A percentile compares a stretch with the other conserved stretches of the same genome.
Conservation (phyloP, 805 yeast species). For the Yarrowia keelungensis region DNA sequence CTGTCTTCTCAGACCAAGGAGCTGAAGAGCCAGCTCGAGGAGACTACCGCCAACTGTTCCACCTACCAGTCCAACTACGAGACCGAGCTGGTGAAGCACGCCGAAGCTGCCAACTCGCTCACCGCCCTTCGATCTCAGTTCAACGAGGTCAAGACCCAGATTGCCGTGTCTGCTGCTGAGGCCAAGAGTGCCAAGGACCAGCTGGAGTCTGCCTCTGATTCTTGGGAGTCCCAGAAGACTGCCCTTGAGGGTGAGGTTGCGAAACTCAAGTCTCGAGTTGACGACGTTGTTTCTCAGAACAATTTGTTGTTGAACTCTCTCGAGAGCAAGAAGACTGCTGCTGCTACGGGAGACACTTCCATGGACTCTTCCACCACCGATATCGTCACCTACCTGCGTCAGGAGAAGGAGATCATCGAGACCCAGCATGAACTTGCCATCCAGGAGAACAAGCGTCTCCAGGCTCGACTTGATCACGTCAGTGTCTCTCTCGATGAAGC, state of each 20-base stretch:
- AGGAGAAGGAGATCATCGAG: constrained; percentile 75
- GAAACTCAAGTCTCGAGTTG: constrained; percentile 55
- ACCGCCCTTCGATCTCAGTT: constrained; percentile 53
- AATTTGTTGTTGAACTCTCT: constrained; percentile 71
- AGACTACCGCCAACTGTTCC: constrained; percentile 54
- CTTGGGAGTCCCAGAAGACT: constrained; percentile 56
- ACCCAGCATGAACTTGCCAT: constrained; percentile 60
- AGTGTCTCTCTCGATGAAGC: constrained; percentile 61
- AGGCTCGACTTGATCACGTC: constrained; percentile 58
- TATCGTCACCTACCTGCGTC: constrained; percentile 67
- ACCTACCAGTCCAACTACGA: constrained; percentile 64
- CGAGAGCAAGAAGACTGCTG: constrained; percentile 51
- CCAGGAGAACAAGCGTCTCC: constrained; percentile 62
- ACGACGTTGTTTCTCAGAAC: constrained; percentile 72
- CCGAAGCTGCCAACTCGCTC: constrained; percentile 56
- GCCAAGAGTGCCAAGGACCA: constrained; percentile 42
- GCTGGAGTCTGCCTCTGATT: constrained; percentile 48
- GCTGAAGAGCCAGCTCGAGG: constrained; percentile 47
- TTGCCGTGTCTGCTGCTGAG: constrained; percentile 43
- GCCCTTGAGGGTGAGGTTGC: constrained; percentile 58
- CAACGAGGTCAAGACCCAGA: constrained; percentile 47
- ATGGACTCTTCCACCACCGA: constrained; percentile 48
- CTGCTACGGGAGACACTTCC: constrained; percentile 37
- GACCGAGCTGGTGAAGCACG: constrained; percentile 61
- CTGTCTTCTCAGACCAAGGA: constrained; percentile 44